Percentiles rank a stretch among this genome's conserved stretches.
These are phyloP conservation scores for Prunella vulgaris DNA, from an alignment of 257 asterid genomes.

Conservation along the genomic window DNA sequence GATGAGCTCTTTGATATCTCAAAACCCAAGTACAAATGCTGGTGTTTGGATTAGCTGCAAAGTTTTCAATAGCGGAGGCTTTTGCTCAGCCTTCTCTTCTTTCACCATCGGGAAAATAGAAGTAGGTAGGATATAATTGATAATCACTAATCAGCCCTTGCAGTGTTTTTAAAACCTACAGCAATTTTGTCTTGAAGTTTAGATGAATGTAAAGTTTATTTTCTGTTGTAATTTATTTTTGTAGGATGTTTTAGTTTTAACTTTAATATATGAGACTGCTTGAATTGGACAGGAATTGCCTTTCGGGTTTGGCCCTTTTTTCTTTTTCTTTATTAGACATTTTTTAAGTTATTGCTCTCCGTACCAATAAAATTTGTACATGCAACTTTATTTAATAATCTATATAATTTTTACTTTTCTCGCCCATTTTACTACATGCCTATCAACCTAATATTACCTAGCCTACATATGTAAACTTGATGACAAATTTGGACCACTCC, in stretches of 20 bases:
- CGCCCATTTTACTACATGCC: too few relatives aligned
- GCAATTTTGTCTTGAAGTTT: background rate
- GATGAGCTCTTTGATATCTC: conserved; percentile 44
- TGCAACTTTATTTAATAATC: too few relatives aligned
- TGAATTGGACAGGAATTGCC: background rate
- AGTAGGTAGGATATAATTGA: background rate
- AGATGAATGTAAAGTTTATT: background rate
- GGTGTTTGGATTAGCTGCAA: conserved; percentile 47
- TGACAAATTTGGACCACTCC: too few relatives aligned
- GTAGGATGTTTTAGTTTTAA: background rate
- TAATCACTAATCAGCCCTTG: background rate
- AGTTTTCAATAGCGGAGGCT: background rate
- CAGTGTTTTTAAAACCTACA: background rate
- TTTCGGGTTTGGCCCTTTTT: background rate
- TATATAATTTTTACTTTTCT: too few relatives aligned
- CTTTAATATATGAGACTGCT: background rate
- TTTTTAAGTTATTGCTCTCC: too few relatives aligned
- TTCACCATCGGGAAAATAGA: background rate
- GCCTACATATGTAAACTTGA: too few relatives aligned
- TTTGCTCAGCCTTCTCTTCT: background rate
- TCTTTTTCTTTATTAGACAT: too few relatives aligned
- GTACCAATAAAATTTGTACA: too few relatives aligned
- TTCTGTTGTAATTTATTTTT: background rate
- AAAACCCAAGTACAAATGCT: conserved; percentile 41
- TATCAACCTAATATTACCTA: too few relatives aligned